These are phyloP conservation scores for Aspergillus funiculosus DNA, from an alignment of 495 filamentous ascomycete species.

Conservation along the genomic window DNA sequence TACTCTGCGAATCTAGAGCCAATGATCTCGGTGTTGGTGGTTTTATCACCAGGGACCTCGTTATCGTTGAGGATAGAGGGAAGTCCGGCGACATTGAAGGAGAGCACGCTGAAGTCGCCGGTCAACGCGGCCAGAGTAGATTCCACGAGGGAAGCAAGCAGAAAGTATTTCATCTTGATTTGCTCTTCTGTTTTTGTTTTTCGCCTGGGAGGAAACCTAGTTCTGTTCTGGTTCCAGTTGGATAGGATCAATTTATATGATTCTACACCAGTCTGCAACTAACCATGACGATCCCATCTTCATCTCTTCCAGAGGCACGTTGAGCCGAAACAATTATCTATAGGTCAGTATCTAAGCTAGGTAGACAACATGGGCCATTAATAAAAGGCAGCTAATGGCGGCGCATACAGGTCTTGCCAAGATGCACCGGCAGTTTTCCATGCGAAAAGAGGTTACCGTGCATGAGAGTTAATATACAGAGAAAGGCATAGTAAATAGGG, in stretches of 20 bases:
- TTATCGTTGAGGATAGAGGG: slow-evolving; percentile 49
- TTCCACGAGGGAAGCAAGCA: not conserved
- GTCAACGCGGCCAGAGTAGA: slow-evolving; percentile 6
- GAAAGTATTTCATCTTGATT: not conserved
- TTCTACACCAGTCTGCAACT: not conserved
- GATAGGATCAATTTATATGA: not conserved
- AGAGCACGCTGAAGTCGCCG: slow-evolving; percentile 45
- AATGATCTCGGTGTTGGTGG: slow-evolving; percentile 42
- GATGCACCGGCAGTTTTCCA: no score
- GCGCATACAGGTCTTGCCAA: no score
- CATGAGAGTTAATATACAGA: no score
- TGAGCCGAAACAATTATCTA: not conserved
- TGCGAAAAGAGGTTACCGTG: no score
- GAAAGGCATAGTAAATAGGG: no score
- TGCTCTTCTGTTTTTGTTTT: not conserved
- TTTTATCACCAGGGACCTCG: slow-evolving; percentile 49
- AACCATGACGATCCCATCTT: not conserved
- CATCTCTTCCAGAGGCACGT: not conserved
- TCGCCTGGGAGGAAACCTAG: not conserved
- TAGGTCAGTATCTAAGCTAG: no score
- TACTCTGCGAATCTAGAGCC: slow-evolving; percentile 46
- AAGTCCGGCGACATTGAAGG: slow-evolving; percentile 58
- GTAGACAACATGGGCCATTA: no score
- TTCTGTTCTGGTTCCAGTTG: not conserved
- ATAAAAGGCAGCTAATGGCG: no score